Evolutionary conservation across 306 rosid genomes (phyloP).

Genomic region (Trifolium repens): DNA sequence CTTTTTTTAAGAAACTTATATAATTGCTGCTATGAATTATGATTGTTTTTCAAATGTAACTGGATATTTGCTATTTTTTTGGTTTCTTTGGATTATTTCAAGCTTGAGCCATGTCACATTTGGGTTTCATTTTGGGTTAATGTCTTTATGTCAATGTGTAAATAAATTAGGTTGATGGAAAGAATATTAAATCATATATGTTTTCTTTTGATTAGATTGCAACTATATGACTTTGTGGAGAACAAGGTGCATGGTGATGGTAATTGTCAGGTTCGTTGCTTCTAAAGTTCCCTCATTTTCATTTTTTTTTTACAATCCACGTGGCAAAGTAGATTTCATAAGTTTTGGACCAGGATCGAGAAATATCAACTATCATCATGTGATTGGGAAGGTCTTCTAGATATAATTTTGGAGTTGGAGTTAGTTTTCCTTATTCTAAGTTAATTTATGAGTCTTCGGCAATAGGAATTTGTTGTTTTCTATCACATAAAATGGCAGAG

Average conservation of each 20-base stretch:
- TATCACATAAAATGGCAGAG: not conserved
- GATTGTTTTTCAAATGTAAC: conserved; percentile 19
- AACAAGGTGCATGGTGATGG: conserved; percentile 82
- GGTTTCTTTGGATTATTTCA: conserved; percentile 6
- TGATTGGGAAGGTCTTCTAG: conserved; percentile 4
- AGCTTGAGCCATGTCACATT: conserved; percentile 12
- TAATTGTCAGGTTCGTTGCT: conserved; percentile 79
- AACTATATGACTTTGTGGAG: conserved; percentile 67
- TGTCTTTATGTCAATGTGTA: conserved; percentile 3
- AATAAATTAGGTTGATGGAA: conserved; percentile 14
- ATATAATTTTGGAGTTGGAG: not conserved
- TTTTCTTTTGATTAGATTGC: conserved; percentile 60
- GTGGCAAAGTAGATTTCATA: conserved; percentile 1
- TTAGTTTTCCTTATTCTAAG: not conserved
- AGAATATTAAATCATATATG: conserved; percentile 27
- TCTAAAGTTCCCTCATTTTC: conserved; percentile 24
- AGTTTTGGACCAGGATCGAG: conserved; percentile 29
- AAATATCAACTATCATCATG: conserved; percentile 24
- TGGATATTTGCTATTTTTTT: conserved; percentile 21
- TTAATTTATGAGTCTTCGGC: not conserved
- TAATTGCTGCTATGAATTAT: conserved; percentile 4
- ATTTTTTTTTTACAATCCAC: conserved; percentile 32
- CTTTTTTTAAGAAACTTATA: conserved; percentile 27
- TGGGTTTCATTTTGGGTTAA: conserved; percentile 18
- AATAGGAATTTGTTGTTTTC: conserved; percentile 2